These are phyloP conservation scores for Psidium guajava DNA, from an alignment of 345 rosid species.

Conservation along the genomic window DNA sequence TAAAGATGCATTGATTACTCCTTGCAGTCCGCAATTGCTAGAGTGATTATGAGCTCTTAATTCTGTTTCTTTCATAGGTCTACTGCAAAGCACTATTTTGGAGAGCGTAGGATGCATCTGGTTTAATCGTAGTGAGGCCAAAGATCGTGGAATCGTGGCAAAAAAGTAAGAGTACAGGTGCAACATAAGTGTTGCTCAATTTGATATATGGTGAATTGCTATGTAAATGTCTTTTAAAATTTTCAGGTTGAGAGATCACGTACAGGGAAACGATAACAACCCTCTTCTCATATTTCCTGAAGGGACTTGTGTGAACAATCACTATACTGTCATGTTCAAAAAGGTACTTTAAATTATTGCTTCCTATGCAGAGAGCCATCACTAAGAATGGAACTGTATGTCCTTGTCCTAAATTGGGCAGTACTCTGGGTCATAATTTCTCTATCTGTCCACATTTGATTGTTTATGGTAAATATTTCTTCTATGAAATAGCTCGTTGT, in stretches of 20 bases:
- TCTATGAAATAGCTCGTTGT: not conserved
- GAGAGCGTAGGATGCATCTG: slow-evolving; percentile 98
- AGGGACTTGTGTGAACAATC: slow-evolving; percentile 95
- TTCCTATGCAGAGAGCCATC: not conserved
- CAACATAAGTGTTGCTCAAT: not conserved
- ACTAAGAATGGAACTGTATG: not conserved
- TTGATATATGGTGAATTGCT: not conserved
- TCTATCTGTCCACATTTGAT: not conserved
- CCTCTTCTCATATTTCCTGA: slow-evolving; percentile 99
- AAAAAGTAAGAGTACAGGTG: slow-evolving; percentile 52
- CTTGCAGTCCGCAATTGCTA: not conserved
- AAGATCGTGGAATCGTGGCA: slow-evolving; percentile 95
- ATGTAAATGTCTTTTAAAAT: slow-evolving; percentile 4
- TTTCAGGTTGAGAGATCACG: slow-evolving; percentile 88
- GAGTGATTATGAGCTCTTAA: not conserved
- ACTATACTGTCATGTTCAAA: slow-evolving; percentile 96
- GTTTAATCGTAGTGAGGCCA: slow-evolving; percentile 92
- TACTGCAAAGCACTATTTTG: slow-evolving; percentile 88
- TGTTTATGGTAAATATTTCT: not conserved
- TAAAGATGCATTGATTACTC: not conserved
- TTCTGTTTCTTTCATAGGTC: slow-evolving; percentile 35
- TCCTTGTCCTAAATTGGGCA: not conserved
- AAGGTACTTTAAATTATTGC: slow-evolving; percentile 36
- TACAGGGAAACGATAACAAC: slow-evolving; percentile 76
- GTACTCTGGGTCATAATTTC: not conserved